These are phyloP conservation scores for Calonectria montana DNA, from an alignment of 2,329 filamentous ascomycete genomes.

Conservation along the genomic window DNA sequence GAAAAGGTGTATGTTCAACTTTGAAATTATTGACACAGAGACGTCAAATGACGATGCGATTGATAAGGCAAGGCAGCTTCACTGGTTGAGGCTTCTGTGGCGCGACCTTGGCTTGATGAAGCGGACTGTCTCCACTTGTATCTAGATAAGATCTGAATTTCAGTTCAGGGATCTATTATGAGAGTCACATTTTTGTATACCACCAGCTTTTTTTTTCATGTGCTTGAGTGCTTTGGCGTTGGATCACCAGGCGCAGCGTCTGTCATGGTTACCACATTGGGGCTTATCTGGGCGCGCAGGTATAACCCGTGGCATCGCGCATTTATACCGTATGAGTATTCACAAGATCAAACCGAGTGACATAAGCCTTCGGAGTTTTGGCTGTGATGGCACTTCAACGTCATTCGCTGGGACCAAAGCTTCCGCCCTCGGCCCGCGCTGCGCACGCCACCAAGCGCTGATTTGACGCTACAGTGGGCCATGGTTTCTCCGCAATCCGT, in stretches of 20 bases:
- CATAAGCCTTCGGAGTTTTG: background rate
- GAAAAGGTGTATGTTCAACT: no score
- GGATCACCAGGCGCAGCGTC: background rate
- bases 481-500: slow-evolving; percentile 32
- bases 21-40: no score
- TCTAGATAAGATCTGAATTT: background rate
- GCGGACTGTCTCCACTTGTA: background rate
- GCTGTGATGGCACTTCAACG: background rate
- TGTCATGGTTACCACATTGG: no score
- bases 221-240: background rate
- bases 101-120: background rate
- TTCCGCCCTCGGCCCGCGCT: slow-evolving; percentile 24
- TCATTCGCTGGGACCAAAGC: background rate
- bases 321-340: background rate
- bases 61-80: no score
- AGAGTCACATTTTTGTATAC: background rate
- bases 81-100: background rate
- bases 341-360: no score
- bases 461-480: slow-evolving; percentile 39
- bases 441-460: slow-evolving; percentile 31
- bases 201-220: background rate
- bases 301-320: background rate
- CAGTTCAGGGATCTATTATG: background rate
- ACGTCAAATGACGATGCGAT: no score
- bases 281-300: no score